A percentile compares a stretch with the other conserved stretches of the same genome.
These are phyloP conservation scores for Fragaria ananassa DNA, from an alignment of 306 rosid species.

Conservation along the genomic window DNA sequence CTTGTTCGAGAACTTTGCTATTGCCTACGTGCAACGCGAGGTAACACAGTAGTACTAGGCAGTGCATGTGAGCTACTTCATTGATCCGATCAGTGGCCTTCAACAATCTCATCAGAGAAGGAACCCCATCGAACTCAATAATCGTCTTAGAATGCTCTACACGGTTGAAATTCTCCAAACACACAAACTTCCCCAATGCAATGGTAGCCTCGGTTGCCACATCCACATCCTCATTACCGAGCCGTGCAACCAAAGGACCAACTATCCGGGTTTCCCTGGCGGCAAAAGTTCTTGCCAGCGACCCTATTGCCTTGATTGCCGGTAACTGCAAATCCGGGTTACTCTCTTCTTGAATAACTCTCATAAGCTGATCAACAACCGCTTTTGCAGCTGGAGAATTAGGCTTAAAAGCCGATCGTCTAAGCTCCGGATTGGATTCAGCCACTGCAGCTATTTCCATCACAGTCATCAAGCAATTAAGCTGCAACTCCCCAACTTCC, in stretches of 20 bases:
- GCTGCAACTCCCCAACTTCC: slow-evolving; percentile 55
- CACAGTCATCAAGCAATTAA: slow-evolving; percentile 73
- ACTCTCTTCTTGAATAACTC: slow-evolving; percentile 47
- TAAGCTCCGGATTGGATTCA: slow-evolving; percentile 56
- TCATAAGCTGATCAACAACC: slow-evolving; percentile 68
- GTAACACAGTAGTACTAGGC: slow-evolving; percentile 54
- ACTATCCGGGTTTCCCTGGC: slow-evolving; percentile 64
- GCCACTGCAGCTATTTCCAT: slow-evolving; percentile 79
- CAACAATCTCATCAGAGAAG: slow-evolving; percentile 53
- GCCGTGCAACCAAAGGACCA: slow-evolving; percentile 68
- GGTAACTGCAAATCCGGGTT: slow-evolving; percentile 44
- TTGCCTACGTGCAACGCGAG: slow-evolving; percentile 72
- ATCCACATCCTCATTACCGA: slow-evolving; percentile 49
- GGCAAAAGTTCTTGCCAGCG: slow-evolving; percentile 72
- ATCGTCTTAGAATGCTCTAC: slow-evolving; percentile 69
- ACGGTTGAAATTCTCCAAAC: slow-evolving; percentile 58
- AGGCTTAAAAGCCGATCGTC: slow-evolving; percentile 69
- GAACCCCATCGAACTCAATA: slow-evolving; percentile 70
- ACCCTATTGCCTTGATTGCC: slow-evolving; percentile 74
- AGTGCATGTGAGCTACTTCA: slow-evolving; percentile 44
- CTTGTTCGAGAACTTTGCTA: slow-evolving; percentile 79
- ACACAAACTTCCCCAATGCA: slow-evolving; percentile 70
- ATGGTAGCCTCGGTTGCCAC: slow-evolving; percentile 64
- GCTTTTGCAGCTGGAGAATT: slow-evolving; percentile 70
- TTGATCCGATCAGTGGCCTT: slow-evolving; percentile 33